phyloP scores from a whole-genome alignment of 2,329 filamentous ascomycete genomes.

The Penicillium sp. region DNA sequence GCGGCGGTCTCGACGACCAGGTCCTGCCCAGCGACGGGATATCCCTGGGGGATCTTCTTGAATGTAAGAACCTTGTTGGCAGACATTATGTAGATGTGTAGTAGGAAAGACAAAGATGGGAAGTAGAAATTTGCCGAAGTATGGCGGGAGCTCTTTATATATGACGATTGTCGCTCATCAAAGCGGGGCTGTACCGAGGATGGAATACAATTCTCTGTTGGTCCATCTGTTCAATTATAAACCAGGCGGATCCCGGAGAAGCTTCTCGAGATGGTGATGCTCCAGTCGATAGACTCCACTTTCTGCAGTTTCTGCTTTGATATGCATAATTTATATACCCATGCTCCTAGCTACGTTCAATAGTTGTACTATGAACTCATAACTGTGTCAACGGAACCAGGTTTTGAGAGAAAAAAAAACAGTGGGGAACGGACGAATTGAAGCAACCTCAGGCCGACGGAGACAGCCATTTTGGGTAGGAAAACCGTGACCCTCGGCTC shows the following conservation, averaged over 20 bases:
- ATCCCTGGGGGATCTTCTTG: constrained; percentile 64
- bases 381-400: constrained; percentile 6
- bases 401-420: neutral
- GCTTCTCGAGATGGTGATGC: constrained; percentile 24
- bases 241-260: constrained; percentile 22
- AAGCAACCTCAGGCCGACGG: constrained; percentile 19
- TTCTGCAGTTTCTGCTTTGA: constrained; percentile 1
- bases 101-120: neutral
- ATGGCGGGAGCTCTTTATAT: constrained; percentile 7
- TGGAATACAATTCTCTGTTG: neutral
- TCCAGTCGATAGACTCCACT: constrained; percentile 15
- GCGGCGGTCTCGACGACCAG: constrained; percentile 63
- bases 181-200: constrained; percentile 25
- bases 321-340: neutral
- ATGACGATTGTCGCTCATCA: constrained; percentile 1
- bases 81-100: constrained; percentile 23
- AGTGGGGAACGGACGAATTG: constrained; percentile 22
- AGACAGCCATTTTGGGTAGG: constrained; percentile 22
- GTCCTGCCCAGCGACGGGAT: constrained; percentile 68
- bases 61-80: constrained; percentile 73
- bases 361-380: neutral
- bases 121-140: neutral
- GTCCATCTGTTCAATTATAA: constrained; percentile 16
- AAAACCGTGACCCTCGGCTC: constrained; percentile 19
- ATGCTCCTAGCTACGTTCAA: neutral